A percentile compares a stretch with the other conserved stretches of the same genome.
These are phyloP conservation scores for Coprinopsis cinerea DNA, from an alignment of 768 basidiomycete genomes.

Conservation along the genomic window DNA sequence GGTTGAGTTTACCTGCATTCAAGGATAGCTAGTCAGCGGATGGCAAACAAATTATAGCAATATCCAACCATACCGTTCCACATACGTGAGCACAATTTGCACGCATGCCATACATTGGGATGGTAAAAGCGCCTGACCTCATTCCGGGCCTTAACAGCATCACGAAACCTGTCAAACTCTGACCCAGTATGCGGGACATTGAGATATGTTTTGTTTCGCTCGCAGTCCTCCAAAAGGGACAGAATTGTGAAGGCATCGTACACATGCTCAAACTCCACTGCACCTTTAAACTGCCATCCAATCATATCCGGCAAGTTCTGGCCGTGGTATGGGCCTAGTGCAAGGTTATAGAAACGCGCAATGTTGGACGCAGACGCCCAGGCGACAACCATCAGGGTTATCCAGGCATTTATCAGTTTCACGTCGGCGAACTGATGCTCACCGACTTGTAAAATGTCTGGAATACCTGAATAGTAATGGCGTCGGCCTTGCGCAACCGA, in stretches of 20 bases:
- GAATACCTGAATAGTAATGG: slow-evolving; percentile 4
- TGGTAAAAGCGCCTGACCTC: slow-evolving; percentile 3
- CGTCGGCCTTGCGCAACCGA: neutral
- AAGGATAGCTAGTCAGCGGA: neutral
- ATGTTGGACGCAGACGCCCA: slow-evolving; percentile 18
- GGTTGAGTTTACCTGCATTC: neutral
- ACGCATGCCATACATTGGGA: slow-evolving; percentile 13
- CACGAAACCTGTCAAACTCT: slow-evolving; percentile 3
- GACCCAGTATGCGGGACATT: slow-evolving; percentile 10
- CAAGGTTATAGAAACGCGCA: slow-evolving; percentile 14
- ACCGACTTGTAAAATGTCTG: slow-evolving; percentile 15
- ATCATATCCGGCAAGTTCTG: neutral
- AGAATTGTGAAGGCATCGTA: slow-evolving; percentile 11
- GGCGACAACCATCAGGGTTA: slow-evolving; percentile 8
- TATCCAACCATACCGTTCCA: neutral
- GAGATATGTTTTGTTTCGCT: neutral
- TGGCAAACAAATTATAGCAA: neutral
- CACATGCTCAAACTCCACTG: slow-evolving; percentile 6
- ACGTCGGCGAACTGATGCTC: slow-evolving; percentile 17
- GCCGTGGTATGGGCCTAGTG: neutral
- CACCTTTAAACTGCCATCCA: slow-evolving; percentile 11
- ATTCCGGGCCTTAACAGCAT: slow-evolving; percentile 9
- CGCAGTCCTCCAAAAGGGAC: slow-evolving; percentile 11
- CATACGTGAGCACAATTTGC: slow-evolving; percentile 3
- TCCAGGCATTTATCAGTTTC: slow-evolving; percentile 11